Evolutionary conservation across 2,329 filamentous ascomycete species (phyloP), one percentile per base, ranked within the genome.

Genomic region (Clonostachys sp.): DNA sequence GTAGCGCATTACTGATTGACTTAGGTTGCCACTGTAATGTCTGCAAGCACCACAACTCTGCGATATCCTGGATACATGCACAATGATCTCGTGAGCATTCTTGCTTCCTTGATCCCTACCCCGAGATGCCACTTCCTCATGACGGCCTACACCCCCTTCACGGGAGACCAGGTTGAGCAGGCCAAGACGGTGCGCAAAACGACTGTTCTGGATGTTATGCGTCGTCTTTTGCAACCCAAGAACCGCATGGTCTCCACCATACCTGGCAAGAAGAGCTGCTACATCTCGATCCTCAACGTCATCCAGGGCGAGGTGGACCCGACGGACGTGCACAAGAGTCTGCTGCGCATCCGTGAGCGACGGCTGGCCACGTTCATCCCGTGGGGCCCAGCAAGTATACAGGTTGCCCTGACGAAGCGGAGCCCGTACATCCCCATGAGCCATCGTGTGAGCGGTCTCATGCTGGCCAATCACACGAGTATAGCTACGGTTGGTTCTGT

Each of bases 21-120:
- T 30, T 43, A 87, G 81, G 80, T 94, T 5, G 94, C 91, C 8
- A 99, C 95, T 2, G 95, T 99, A 65, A 99, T 99, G 94, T 96
- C 91, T 35, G 94, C 94, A 38, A 95, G 90, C 62, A 99, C 94
- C 5, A 97, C 92, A 10, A 96, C 95, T 3, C 82, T 99, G 45
- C 83, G 94, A 62, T 99, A 99, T 65, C 94, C 94, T 2, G 94
- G 94, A 38, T 99, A 99, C 71, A 99, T 99, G 94, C 94, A 99
- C 75, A 99, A 99, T 67, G 94, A 99, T 63, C 85, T 99, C 14
- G 91, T 96, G 61, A 94, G 92, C 67, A 97, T 99, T 58, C 80
- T 99, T 49, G 94, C 95, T 20, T 95, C 91, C 17, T 79, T 99
- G 40, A 97, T 99, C 52, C 94, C 94, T 2, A 99, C 92, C 0